phyloP scores from a whole-genome alignment of 345 rosid species.

The Physaria fendleri region DNA sequence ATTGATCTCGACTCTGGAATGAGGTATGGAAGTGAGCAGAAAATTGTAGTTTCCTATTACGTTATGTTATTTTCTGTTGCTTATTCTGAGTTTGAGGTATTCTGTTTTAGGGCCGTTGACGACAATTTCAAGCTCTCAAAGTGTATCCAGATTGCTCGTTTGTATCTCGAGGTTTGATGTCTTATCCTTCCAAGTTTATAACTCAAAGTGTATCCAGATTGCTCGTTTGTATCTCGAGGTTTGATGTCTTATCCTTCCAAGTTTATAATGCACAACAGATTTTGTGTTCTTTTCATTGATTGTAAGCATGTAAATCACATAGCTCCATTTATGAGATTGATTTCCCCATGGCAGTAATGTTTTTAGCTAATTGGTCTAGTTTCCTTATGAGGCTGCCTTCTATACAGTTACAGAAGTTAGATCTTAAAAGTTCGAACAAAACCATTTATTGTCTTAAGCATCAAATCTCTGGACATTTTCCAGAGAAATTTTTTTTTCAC shows the following conservation, averaged over 20 bases:
- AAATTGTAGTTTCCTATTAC: not conserved
- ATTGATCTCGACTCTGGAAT: slow-evolving; percentile 93
- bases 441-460: not conserved
- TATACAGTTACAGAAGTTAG: not conserved
- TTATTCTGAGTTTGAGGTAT: slow-evolving; percentile 12
- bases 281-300: not conserved
- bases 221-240: slow-evolving; percentile 98
- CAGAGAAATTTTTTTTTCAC: not conserved
- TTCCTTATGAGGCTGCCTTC: not conserved
- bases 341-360: not conserved
- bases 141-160: slow-evolving; percentile 94
- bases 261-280: not conserved
- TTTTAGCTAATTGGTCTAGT: not conserved
- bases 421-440: not conserved
- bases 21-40: slow-evolving; percentile 48
- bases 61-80: not conserved
- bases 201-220: slow-evolving; percentile 93
- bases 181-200: too few species aligned
- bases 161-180: slow-evolving; percentile 94
- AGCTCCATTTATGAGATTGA: not conserved
- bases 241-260: slow-evolving; percentile 21
- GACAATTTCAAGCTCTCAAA: slow-evolving; percentile 81
- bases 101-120: slow-evolving; percentile 62
- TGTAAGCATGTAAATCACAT: not conserved
- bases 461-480: not conserved